Conservation (phyloP, 345 rosid genomes). For the Hirschfeldia incana region DNA sequence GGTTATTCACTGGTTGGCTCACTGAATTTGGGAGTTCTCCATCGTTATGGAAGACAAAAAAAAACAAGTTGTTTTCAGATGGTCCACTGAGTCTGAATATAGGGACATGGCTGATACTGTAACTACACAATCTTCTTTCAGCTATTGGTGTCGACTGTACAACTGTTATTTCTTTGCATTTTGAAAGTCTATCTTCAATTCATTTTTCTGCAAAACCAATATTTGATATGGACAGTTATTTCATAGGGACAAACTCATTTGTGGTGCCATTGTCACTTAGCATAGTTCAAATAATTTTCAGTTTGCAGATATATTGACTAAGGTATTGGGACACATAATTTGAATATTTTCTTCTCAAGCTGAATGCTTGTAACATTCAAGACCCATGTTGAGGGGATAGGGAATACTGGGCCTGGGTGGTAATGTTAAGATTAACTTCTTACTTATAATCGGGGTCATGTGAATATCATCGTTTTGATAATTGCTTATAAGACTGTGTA, state of each 20-base stretch:
- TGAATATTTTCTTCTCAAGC: too few species aligned
- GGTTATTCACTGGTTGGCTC: background rate
- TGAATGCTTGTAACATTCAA: too few species aligned
- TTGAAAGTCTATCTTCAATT: background rate
- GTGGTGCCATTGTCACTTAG: background rate
- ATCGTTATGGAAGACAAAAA: too few species aligned
- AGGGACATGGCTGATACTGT: background rate
- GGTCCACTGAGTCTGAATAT: background rate
- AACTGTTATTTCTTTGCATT: background rate
- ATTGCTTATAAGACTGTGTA: too few species aligned
- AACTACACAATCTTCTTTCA: background rate
- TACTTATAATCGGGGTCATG: background rate
- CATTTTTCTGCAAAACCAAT: background rate
- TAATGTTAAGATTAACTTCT: background rate
- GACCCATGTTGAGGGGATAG: too few species aligned
- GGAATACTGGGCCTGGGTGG: too few species aligned
- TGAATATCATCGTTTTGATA: background rate
- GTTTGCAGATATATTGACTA: too few species aligned
- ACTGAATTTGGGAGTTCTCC: too few species aligned
- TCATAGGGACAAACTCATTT: background rate
- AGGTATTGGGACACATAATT: too few species aligned
- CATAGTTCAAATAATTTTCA: background rate
- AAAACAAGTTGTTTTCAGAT: background rate
- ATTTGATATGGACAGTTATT: background rate
- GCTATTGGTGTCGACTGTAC: background rate